Conservation (phyloP, 2,329 filamentous ascomycete genomes). For the Diaporthe citri region DNA sequence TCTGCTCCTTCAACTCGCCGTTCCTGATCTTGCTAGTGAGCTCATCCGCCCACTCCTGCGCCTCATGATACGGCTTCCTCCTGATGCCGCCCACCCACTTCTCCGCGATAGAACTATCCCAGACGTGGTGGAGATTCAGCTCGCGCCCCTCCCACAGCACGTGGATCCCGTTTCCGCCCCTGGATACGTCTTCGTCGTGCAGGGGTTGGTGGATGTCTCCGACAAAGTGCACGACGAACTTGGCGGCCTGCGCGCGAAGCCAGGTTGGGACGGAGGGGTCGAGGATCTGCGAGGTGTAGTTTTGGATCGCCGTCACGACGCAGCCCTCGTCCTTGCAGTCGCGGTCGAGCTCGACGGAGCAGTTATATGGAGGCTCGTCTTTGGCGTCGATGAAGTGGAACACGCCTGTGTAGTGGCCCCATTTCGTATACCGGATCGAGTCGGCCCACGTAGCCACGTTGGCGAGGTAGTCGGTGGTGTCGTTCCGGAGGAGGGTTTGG, state of each 20-base stretch:
- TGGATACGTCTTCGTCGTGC: conserved; percentile 72
- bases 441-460: conserved; percentile 77
- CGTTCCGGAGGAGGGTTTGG: conserved; percentile 67
- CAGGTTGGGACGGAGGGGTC: conserved; percentile 58
- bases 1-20: conserved; percentile 66
- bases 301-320: conserved; percentile 70
- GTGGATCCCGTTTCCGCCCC: conserved; percentile 76
- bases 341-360: conserved; percentile 68
- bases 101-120: conserved; percentile 79
- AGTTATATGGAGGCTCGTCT: conserved; percentile 69
- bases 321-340: conserved; percentile 75
- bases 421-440: conserved; percentile 73
- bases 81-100: conserved; percentile 70
- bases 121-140: conserved; percentile 79
- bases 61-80: conserved; percentile 63
- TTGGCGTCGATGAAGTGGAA: conserved; percentile 80
- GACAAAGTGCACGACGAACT: conserved; percentile 77
- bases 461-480: conserved; percentile 70
- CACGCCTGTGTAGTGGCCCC: conserved; percentile 70
- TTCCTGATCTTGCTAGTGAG: conserved; percentile 66
- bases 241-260: conserved; percentile 70
- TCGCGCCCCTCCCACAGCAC: conserved; percentile 70
- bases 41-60: conserved; percentile 67
- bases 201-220: conserved; percentile 79
- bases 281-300: conserved; percentile 69